Evolutionary conservation across 805 yeast species (phyloP).

Genomic region (Saturnispora gosingensis): DNA sequence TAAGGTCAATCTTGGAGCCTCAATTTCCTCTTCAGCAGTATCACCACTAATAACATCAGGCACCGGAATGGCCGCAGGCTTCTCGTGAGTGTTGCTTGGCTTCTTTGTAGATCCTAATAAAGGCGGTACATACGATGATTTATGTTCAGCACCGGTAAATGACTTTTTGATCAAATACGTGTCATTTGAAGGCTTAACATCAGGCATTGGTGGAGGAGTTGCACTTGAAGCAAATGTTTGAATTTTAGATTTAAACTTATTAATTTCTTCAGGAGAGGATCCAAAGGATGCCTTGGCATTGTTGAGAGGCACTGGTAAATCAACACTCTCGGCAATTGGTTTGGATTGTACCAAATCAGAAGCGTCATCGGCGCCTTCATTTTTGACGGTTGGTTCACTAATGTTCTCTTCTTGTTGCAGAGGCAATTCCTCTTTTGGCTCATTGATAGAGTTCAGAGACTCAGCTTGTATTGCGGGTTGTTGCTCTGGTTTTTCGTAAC

Average conservation of each 20-base stretch:
- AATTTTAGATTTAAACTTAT: slow-evolving; percentile 2
- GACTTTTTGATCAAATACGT: slow-evolving; percentile 44
- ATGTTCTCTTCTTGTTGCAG: not conserved
- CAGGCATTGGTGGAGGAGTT: slow-evolving; percentile 23
- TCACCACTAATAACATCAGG: slow-evolving; percentile 18
- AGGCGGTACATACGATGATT: slow-evolving; percentile 51
- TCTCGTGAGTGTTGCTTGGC: slow-evolving; percentile 1
- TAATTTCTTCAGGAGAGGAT: not conserved
- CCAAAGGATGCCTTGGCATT: not conserved
- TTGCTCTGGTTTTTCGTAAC: not conserved
- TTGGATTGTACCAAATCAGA: not conserved
- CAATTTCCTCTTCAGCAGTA: slow-evolving; percentile 33
- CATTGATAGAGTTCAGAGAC: not conserved
- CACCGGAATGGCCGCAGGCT: slow-evolving; percentile 12
- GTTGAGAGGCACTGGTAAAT: not conserved
- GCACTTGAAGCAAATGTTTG: slow-evolving; percentile 1
- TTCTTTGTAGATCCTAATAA: slow-evolving; percentile 15
- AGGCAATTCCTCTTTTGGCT: not conserved
- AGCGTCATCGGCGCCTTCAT: not conserved
- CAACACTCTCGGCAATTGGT: not conserved
- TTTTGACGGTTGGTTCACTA: not conserved
- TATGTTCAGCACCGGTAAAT: slow-evolving; percentile 44
- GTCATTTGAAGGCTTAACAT: slow-evolving; percentile 19
- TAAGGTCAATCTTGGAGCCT: slow-evolving; percentile 67
- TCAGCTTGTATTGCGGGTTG: not conserved